These are phyloP conservation scores for Wickerhamomyces bovis DNA, from an alignment of 805 yeast species.

Conservation along the genomic window DNA sequence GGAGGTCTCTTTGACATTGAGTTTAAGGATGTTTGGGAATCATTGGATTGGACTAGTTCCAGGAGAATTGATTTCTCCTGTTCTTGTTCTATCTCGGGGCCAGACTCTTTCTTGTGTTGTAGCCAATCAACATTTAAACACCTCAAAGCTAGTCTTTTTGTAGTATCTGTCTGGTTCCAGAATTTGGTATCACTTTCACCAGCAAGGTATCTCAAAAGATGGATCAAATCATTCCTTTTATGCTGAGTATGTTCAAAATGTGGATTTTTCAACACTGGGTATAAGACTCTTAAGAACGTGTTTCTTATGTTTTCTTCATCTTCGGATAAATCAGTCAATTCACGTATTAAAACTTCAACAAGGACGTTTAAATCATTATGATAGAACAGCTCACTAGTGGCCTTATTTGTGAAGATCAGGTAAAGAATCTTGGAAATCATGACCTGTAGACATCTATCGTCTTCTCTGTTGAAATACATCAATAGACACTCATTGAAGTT, in stretches of 20 bases:
- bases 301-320: constrained; percentile 55
- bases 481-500: constrained; percentile 65
- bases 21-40: constrained; percentile 31
- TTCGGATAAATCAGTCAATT: constrained; percentile 61
- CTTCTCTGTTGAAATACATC: constrained; percentile 70
- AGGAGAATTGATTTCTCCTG: constrained; percentile 7
- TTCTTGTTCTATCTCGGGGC: constrained; percentile 3
- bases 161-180: constrained; percentile 31
- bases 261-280: constrained; percentile 63
- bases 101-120: constrained; percentile 3
- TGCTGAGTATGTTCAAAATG: constrained; percentile 53
- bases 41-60: constrained; percentile 8
- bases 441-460: constrained; percentile 64
- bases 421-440: constrained; percentile 76
- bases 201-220: constrained; percentile 44
- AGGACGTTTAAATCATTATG: constrained; percentile 80
- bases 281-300: constrained; percentile 67
- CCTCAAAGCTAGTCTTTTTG: constrained; percentile 35
- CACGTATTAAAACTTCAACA: constrained; percentile 77
- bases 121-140: constrained; percentile 28
- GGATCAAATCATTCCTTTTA: constrained; percentile 47
- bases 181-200: constrained; percentile 25
- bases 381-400: constrained; percentile 63
- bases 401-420: constrained; percentile 55
- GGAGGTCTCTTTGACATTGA: constrained; percentile 31